A percentile compares a stretch with the other conserved stretches of the same genome.
phyloP scores from a whole-genome alignment of 129 eudicot genomes.

The Flaveria sonorensis region DNA sequence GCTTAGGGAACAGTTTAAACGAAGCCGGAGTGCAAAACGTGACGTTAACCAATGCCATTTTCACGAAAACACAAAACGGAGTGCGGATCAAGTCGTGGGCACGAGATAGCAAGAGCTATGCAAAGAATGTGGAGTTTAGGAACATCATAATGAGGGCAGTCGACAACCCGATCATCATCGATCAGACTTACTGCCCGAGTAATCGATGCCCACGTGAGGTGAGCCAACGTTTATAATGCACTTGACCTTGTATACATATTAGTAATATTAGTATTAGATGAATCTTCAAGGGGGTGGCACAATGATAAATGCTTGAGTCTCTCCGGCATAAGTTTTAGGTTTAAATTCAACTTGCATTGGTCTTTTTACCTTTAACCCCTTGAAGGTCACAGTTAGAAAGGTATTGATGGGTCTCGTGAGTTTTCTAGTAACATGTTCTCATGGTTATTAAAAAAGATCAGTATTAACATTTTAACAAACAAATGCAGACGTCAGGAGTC shows the following conservation, averaged over 20 bases:
- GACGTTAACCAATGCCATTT: constrained; percentile 49
- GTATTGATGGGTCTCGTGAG: too few relatives aligned
- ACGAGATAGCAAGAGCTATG: constrained; percentile 68
- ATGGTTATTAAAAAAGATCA: too few relatives aligned
- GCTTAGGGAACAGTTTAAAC: constrained; percentile 56
- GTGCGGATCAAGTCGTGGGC: constrained; percentile 89
- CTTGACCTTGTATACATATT: neutral
- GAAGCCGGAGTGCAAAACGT: constrained; percentile 79
- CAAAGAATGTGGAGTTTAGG: constrained; percentile 46
- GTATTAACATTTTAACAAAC: neutral
- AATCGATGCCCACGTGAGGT: constrained; percentile 59
- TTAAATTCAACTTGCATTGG: too few relatives aligned
- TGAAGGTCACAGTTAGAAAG: too few relatives aligned
- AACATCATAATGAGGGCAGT: constrained; percentile 66
- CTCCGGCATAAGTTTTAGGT: too few relatives aligned
- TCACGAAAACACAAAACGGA: constrained; percentile 73
- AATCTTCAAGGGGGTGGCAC: too few relatives aligned
- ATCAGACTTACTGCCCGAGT: constrained; percentile 75
- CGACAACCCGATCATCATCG: constrained; percentile 72
- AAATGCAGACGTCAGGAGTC: constrained; percentile 63
- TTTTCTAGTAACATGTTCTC: too few relatives aligned
- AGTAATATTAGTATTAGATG: neutral
- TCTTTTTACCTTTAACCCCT: too few relatives aligned
- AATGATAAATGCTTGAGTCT: too few relatives aligned
- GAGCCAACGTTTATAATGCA: neutral